Evolutionary conservation across 2,329 filamentous ascomycete genomes (phyloP).

Genomic region (Ophiosphaerella herpotricha): DNA sequence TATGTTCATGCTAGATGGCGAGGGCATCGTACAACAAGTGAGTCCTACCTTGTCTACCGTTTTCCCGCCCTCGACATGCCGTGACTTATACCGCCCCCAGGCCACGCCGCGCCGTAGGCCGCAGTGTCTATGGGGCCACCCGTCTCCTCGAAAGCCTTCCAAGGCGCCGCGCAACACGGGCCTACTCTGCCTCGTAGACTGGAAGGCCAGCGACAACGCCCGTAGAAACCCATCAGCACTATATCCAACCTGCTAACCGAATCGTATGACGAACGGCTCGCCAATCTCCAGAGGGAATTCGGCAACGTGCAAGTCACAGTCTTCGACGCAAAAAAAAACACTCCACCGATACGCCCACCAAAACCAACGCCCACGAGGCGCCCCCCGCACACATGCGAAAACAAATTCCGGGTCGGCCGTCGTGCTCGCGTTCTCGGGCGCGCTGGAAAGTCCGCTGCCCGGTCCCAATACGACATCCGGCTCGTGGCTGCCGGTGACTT

Average conservation of each 20-base stretch:
- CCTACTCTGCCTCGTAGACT: conserved; percentile 23
- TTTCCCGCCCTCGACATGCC: neutral
- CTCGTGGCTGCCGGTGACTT: no score
- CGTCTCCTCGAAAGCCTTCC: conserved; percentile 10
- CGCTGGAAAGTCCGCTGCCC: neutral
- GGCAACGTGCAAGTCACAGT: no score
- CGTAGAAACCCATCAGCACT: no score
- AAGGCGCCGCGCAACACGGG: conserved; percentile 38
- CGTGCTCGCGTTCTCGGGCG: conserved; percentile 30
- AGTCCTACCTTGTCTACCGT: no score
- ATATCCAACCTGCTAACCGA: no score
- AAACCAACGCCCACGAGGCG: no score
- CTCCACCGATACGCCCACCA: no score
- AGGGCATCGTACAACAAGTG: conserved; percentile 36
- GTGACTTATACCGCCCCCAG: conserved; percentile 4
- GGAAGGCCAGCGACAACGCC: no score
- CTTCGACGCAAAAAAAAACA: no score
- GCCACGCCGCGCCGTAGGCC: conserved; percentile 32
- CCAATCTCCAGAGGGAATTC: no score
- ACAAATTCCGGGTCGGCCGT: conserved; percentile 17
- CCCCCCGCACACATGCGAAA: conserved; percentile 18
- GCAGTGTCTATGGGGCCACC: conserved; percentile 33
- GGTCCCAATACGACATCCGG: no score
- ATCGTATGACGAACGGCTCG: no score
- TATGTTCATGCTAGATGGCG: conserved; percentile 36